Conservation (phyloP, 305 asterid species). For the Solanum chacoense region DNA sequence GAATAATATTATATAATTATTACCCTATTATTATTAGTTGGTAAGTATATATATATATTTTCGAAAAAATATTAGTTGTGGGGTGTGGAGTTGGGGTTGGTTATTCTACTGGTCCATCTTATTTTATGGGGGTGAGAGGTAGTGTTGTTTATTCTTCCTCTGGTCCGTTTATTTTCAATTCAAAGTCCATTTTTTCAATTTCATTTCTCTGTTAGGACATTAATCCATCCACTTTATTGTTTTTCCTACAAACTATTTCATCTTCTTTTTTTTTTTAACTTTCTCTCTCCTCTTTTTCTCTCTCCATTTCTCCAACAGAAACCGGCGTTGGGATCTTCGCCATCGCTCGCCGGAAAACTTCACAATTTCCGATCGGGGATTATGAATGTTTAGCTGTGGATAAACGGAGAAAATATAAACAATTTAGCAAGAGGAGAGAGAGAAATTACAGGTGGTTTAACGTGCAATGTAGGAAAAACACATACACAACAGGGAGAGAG, state of each 20-base stretch:
- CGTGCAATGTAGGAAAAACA: constrained; percentile 64
- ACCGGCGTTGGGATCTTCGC: constrained; percentile 47
- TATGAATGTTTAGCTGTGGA: neutral
- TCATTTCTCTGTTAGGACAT: neutral
- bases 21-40: neutral
- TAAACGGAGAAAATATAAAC: neutral
- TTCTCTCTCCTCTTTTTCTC: constrained; percentile 4
- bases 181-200: constrained; percentile 4
- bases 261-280: too few relatives aligned
- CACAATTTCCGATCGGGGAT: neutral
- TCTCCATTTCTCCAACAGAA: neutral
- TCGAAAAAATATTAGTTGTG: too few relatives aligned
- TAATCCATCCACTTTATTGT: neutral
- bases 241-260: neutral
- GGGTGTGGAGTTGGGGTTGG: constrained; percentile 1
- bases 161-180: constrained; percentile 3
- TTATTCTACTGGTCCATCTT: neutral
- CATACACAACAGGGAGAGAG: neutral
- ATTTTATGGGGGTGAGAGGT: neutral
- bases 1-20: too few relatives aligned
- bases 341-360: constrained; percentile 28
- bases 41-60: neutral
- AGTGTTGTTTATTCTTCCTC: neutral
- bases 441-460: constrained; percentile 41
- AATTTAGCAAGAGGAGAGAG: constrained; percentile 18